Evolutionary conservation across 2,329 filamentous ascomycete species (phyloP), one percentile per base, ranked within the genome.

Genomic region (Xylaria sp.): DNA sequence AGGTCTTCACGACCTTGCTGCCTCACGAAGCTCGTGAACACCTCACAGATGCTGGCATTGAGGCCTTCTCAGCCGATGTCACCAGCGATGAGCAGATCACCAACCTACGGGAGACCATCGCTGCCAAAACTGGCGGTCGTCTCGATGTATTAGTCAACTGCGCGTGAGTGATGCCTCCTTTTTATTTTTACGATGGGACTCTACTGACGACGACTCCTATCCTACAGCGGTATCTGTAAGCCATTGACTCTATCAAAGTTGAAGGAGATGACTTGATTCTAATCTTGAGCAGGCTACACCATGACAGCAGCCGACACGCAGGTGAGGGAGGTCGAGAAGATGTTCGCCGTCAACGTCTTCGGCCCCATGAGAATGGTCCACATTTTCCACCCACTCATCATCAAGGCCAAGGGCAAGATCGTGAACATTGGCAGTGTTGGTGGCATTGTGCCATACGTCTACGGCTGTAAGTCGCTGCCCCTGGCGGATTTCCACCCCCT

Each of bases 301-400:
- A 70, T 70, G 68, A 61, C 68, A 0, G 67, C 68, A 0, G 63
- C 66, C 16, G 68, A 70, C 44, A 69, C 67, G 0, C 66, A 70
- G 1, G 60, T 68, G 8, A 2, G 1, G 0, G 53, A 9, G 0
- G 68, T 66, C 2, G 4, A 67, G 42, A 18, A 49, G 0, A 69
- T 71, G 68, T 71, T 68, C 34, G 64, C 63, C 10, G 61, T 71
- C 49, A 71, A 71, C 19, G 55, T 71, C 0, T 69, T 71, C 53
- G 69, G 69, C 0, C 67, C 68, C 0, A 70, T 71, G 68, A 60
- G 62, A 1, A 67, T 71, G 67, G 65, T 70, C 0, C 63, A 61
- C 10, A 48, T 62, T 10, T 69, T 71, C n/a, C 67, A 69, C 47
- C 54, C 55, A 2, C 57, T 68, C 58, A 9, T 71, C 18, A 68